Evolutionary conservation across 768 basidiomycete species (phyloP).

Genomic region (Lyophyllum shimeji): DNA sequence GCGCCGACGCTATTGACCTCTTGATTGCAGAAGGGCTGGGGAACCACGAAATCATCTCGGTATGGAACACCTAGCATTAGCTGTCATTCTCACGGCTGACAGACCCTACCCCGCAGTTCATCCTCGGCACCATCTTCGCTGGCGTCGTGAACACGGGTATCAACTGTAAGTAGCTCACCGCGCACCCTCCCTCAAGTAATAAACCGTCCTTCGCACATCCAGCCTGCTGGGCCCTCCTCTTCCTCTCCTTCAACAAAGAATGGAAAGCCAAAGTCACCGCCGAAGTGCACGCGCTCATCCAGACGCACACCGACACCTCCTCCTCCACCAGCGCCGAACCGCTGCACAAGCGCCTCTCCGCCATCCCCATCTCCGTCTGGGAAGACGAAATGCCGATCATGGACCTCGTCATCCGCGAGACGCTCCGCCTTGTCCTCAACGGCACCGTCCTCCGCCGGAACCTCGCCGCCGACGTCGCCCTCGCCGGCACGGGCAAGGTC

Average conservation of each 20-base stretch:
- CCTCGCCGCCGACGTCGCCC: slow-evolving; percentile 23
- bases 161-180: slow-evolving; percentile 23
- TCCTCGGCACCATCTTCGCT: slow-evolving; percentile 34
- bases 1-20: slow-evolving; percentile 18
- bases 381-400: slow-evolving; percentile 37
- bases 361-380: slow-evolving; percentile 35
- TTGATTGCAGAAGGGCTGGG: slow-evolving; percentile 11
- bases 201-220: no score
- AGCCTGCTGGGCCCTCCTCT: slow-evolving; percentile 37
- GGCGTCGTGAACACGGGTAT: slow-evolving; percentile 34
- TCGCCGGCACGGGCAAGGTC: slow-evolving; percentile 15
- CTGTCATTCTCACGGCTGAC: not conserved
- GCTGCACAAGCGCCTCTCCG: slow-evolving; percentile 31
- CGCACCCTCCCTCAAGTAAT: not conserved
- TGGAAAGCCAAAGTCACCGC: slow-evolving; percentile 31
- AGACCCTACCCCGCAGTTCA: slow-evolving; percentile 17
- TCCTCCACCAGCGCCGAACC: slow-evolving; percentile 29
- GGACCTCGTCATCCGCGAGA: slow-evolving; percentile 38
- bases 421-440: slow-evolving; percentile 30
- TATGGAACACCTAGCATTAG: slow-evolving; percentile 5
- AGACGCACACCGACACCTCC: slow-evolving; percentile 23
- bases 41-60: slow-evolving; percentile 22
- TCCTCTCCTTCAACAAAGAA: slow-evolving; percentile 26
- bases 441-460: slow-evolving; percentile 33
- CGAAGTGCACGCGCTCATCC: slow-evolving; percentile 29